phyloP scores from a whole-genome alignment of 768 basidiomycete species.

The Collybia nuda region DNA sequence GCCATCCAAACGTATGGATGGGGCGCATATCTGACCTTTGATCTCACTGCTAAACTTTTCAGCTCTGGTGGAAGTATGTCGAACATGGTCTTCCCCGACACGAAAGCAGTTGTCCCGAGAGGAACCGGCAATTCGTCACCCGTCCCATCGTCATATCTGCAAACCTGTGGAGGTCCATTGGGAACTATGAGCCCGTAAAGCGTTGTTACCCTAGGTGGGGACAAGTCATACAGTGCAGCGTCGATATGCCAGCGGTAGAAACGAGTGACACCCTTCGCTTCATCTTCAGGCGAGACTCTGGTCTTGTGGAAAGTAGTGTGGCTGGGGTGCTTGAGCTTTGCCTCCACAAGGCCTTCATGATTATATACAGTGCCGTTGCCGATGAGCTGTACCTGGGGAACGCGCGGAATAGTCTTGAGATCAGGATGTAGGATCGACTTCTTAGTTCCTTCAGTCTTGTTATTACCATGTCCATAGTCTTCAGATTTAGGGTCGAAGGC shows the following conservation, averaged over 20 bases:
- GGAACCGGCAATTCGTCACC: conserved; percentile 82
- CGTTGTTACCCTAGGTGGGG: conserved; percentile 82
- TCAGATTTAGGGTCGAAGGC: conserved; percentile 67
- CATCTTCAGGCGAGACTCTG: conserved; percentile 68
- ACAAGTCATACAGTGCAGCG: conserved; percentile 76
- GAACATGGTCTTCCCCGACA: conserved; percentile 83
- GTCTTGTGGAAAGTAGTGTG: conserved; percentile 90
- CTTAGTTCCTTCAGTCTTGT: conserved; percentile 72
- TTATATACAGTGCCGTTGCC: conserved; percentile 82
- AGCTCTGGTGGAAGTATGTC: conserved; percentile 66
- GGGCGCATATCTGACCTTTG: conserved; percentile 76
- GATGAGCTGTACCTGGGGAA: conserved; percentile 90
- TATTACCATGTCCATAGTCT: conserved; percentile 86
- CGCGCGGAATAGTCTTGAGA: conserved; percentile 86
- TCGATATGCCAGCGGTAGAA: conserved; percentile 96
- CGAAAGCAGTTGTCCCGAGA: conserved; percentile 84
- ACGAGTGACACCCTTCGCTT: conserved; percentile 74
- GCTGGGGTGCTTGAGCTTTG: conserved; percentile 81
- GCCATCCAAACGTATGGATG: conserved; percentile 94
- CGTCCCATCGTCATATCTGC: conserved; percentile 84
- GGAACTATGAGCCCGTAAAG: conserved; percentile 81
- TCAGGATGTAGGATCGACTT: conserved; percentile 88
- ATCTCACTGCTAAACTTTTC: conserved; percentile 80
- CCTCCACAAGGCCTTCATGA: conserved; percentile 78
- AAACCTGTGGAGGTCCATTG: conserved; percentile 57